Evolutionary conservation across 345 rosid genomes (phyloP), one percentile per base, ranked within the genome.

Genomic region (Sisymbrium altissimum): DNA sequence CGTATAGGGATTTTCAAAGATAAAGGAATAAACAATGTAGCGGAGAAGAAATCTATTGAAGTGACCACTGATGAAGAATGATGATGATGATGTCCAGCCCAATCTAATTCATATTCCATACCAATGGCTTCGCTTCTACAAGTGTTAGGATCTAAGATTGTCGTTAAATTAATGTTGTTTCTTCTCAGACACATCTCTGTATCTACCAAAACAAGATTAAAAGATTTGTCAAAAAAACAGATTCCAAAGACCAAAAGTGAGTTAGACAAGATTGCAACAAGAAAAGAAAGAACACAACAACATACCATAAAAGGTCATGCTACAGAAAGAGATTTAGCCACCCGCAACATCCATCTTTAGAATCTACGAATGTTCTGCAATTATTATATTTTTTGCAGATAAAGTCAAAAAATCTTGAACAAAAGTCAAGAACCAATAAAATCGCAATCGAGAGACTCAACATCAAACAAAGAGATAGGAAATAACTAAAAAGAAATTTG

Each of bases 1-100:
- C 91, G 88, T 81, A 87, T 90, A 72, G 91, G 88, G 66, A 95
- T 89, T 85, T 86, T 89, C 81, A 85, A 71, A 76, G 94, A 84
- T 85, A 93, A 85, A 75, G 91, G 87, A 87, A 90, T 87, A 76
- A 83, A 86, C 70, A 83, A 83, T 57, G 86, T 82, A 61, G 96
- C 80, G 19, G 92, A 81, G 80, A 87, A 88, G 78, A 88, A 86
- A 70, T 75, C 82, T 70, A 81, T 83, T 55, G 86, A 72, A 63
- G 85, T 79, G 64, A 78, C 80, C 27, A 75, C 81, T 3, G 86
- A 87, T 43, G 96, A 83, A 61, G 96, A 83, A 61, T 81, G 78
- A 75, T 84, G 81, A 75, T 84, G 81, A 73, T 74, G 72, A 64
- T 86, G 84, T 64, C 53, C 77, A 61, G 72, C 75, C 84, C 87